A percentile compares a stretch with the other conserved stretches of the same genome.
These are phyloP conservation scores for Aspergillus campestris DNA, from an alignment of 495 filamentous ascomycete genomes.

Conservation along the genomic window DNA sequence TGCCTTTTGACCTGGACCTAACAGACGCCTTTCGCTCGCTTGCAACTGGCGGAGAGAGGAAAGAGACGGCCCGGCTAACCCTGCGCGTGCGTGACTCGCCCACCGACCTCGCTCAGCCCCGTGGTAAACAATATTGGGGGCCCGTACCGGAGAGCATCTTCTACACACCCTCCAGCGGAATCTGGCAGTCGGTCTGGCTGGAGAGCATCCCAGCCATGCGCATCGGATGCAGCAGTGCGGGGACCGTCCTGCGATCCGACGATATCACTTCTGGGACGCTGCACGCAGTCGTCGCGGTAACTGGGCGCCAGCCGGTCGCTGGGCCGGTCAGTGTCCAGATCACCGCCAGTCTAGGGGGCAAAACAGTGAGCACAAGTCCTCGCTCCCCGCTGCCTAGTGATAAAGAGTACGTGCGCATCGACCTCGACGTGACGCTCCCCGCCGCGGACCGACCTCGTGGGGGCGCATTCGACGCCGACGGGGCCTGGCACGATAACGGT, in stretches of 20 bases:
- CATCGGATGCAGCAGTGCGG: conserved; percentile 19
- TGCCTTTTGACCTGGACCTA: conserved; percentile 30
- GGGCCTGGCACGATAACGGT: conserved; percentile 16
- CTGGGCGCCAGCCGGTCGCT: conserved; percentile 7
- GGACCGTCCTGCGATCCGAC: conserved; percentile 25
- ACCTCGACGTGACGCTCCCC: conserved; percentile 17
- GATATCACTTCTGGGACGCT: conserved; percentile 22
- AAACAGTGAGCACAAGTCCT: conserved; percentile 6
- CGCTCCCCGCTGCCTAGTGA: conserved; percentile 6
- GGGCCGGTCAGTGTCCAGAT: conserved; percentile 14
- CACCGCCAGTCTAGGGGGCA: conserved; percentile 16
- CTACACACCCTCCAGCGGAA: conserved; percentile 31
- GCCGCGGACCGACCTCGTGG: conserved; percentile 3
- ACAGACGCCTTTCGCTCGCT: conserved; percentile 12
- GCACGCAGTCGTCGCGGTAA: conserved; percentile 17
- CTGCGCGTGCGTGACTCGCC: conserved; percentile 27
- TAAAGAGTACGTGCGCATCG: conserved; percentile 13
- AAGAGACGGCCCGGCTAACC: conserved; percentile 11
- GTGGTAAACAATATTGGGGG: conserved; percentile 33
- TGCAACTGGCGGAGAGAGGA: not conserved
- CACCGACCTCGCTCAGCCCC: conserved; percentile 27
- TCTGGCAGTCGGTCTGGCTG: conserved; percentile 31
- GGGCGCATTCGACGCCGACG: conserved; percentile 9
- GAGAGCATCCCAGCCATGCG: conserved; percentile 27
- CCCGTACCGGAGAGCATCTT: conserved; percentile 34